Percentiles rank a stretch among this genome's conserved stretches.
Evolutionary conservation across 2,329 filamentous ascomycete genomes (phyloP).

Genomic region (Waltergamsia citrina): DNA sequence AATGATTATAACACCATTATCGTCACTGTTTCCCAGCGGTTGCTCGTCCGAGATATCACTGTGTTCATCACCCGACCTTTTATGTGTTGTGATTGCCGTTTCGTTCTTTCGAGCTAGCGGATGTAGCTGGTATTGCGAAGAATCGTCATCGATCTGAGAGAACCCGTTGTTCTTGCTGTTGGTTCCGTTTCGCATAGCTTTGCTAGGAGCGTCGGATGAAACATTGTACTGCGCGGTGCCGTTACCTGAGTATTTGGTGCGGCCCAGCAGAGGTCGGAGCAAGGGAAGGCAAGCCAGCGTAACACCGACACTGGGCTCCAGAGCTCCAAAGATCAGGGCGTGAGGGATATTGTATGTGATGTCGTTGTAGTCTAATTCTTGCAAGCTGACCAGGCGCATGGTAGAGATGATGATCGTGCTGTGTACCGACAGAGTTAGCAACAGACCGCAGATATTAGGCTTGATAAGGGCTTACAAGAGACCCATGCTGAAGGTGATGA

Average conservation of each 20-base stretch:
- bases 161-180: too few relatives aligned
- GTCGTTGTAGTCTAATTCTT: slow-evolving; percentile 4
- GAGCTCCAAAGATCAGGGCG: slow-evolving; percentile 22
- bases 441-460: too few relatives aligned
- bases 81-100: too few relatives aligned
- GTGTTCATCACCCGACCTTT: too few relatives aligned
- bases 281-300: slow-evolving; percentile 28
- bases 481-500: slow-evolving; percentile 20
- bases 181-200: too few relatives aligned
- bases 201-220: too few relatives aligned
- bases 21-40: too few relatives aligned
- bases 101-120: too few relatives aligned
- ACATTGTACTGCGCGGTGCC: slow-evolving; percentile 1
- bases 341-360: slow-evolving; percentile 14
- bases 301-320: slow-evolving; percentile 28
- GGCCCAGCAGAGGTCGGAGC: slow-evolving; percentile 25
- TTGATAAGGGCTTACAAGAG: slow-evolving; percentile 16
- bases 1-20: too few relatives aligned
- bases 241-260: slow-evolving; percentile 5
- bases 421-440: background rate
- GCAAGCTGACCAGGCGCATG: slow-evolving; percentile 16
- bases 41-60: too few relatives aligned
- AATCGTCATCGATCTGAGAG: too few relatives aligned
- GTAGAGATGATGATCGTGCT: slow-evolving; percentile 24
- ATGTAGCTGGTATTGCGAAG: too few relatives aligned